Conservation (phyloP, 192 early-diverging fungal species). For the Mortierella claussenii region DNA sequence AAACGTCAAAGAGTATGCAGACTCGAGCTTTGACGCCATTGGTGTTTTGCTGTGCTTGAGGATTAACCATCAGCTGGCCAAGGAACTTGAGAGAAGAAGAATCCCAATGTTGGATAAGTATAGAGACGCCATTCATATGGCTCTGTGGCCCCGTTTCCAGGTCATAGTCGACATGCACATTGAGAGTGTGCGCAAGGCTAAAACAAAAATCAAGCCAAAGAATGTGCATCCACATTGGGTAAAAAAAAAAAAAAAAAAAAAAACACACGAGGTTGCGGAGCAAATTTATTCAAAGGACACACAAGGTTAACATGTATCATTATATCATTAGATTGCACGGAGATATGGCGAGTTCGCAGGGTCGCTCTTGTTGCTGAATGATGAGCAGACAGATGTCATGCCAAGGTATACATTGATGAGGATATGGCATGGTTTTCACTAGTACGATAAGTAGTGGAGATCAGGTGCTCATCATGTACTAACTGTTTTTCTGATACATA, state of each 20-base stretch:
- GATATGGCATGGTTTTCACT: no score
- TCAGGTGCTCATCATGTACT: no score
- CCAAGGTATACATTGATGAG: constrained; percentile 71
- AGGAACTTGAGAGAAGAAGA: constrained; percentile 80
- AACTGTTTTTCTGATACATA: neutral
- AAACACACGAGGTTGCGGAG: no score
- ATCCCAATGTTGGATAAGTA: constrained; percentile 86
- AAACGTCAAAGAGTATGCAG: constrained; percentile 77
- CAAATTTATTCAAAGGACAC: no score
- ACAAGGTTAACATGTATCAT: no score
- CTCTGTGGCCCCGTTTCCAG: constrained; percentile 91
- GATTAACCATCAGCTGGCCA: constrained; percentile 82
- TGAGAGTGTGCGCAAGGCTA: constrained; percentile 86
- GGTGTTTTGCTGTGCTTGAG: constrained; percentile 91
- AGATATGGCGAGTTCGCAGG: constrained; percentile 94
- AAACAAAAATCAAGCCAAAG: constrained; percentile 71
- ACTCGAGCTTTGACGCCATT: constrained; percentile 86
- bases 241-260: constrained; percentile 33
- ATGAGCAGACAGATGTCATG: constrained; percentile 87
- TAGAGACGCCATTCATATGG: constrained; percentile 91
- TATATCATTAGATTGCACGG: constrained; percentile 76
- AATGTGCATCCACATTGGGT: constrained; percentile 88
- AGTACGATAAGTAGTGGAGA: no score
- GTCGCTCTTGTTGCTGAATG: constrained; percentile 90
- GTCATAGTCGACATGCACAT: constrained; percentile 90